phyloP scores from a whole-genome alignment of 805 yeast genomes.

The Kluyveromyces starmeri region DNA sequence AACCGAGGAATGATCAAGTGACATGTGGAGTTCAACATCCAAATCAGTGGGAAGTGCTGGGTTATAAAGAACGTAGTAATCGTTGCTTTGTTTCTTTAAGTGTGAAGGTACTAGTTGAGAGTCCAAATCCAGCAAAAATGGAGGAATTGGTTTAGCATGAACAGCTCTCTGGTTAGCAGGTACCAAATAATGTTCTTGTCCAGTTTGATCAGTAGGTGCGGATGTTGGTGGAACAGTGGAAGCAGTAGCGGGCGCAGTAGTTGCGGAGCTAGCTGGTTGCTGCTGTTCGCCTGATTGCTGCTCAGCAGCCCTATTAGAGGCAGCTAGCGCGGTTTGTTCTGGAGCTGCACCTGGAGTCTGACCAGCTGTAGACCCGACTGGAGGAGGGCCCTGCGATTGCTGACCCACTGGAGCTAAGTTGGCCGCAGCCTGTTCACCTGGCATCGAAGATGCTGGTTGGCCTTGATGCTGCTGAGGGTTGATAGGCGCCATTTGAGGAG shows the following conservation, averaged over 20 bases:
- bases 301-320: constrained; percentile 7
- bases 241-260: constrained; percentile 10
- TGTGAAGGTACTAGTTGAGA: constrained; percentile 66
- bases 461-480: not conserved
- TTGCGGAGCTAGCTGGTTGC: constrained; percentile 10
- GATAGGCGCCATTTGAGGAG: constrained; percentile 1
- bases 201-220: constrained; percentile 13
- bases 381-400: constrained; percentile 8
- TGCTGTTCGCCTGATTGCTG: constrained; percentile 5
- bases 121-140: constrained; percentile 73
- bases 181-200: constrained; percentile 30
- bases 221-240: constrained; percentile 23
- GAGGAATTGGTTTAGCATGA: constrained; percentile 70
- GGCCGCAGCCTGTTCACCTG: not conserved
- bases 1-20: constrained; percentile 87
- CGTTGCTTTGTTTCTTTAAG: constrained; percentile 72
- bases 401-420: constrained; percentile 14
- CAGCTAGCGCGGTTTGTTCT: constrained; percentile 9
- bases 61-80: constrained; percentile 83
- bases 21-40: constrained; percentile 82
- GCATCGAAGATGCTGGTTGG: not conserved
- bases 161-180: constrained; percentile 33
- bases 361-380: constrained; percentile 4
- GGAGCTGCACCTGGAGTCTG: constrained; percentile 4
- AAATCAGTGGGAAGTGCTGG: constrained; percentile 69